Evolutionary conservation across 805 yeast genomes (phyloP), one percentile per base, ranked within the genome.

Genomic region (Ogataea nitratoaversa): DNA sequence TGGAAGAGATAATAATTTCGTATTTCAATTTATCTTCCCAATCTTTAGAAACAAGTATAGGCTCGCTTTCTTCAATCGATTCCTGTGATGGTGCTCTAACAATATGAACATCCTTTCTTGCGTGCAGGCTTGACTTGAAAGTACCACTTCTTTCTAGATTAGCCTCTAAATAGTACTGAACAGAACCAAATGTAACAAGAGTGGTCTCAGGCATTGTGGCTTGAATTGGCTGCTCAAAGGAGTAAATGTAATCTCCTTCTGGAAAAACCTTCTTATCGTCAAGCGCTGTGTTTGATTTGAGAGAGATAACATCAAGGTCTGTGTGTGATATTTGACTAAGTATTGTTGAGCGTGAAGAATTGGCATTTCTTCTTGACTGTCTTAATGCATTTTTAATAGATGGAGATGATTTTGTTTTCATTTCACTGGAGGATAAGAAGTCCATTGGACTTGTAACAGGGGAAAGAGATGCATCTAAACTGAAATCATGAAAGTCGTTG

Each of bases 21-120:
- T 93, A 93, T 50, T 82, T 81, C 24, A 93, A 63, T 57, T 85
- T 87, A 57, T 86, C 89, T 60, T 91, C 98, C 99, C 99, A 93
- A 49, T 86, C 91, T 44, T 95, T 72, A 20, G 83, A 73, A 28
- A 93, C 88, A 4, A 88, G 85, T 39, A 93, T 91, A 0, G 99
- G 98, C 57, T 93, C 99, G 47, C 84, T 81, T 55, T 85, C 91
- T 58, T 93, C 98, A 19, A 83, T 73, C 30, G 88, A 84, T 29
- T 76, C 76, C 42, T 84, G 89, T 1, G 86, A 71, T 9, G 90
- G 90, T 0, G 89, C 72, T 47, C 99, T 69, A 4, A 93, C 76
- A 14, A 93, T 66, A 1, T 67, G 70, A 2, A 93, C 71, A 1
- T 85, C 85, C 28, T 76, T 59, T 40, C 71, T 69, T 1, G 89